Conservation (phyloP, 2,329 filamentous ascomycete genomes). For the Sporothrix pseudoabietina region DNA sequence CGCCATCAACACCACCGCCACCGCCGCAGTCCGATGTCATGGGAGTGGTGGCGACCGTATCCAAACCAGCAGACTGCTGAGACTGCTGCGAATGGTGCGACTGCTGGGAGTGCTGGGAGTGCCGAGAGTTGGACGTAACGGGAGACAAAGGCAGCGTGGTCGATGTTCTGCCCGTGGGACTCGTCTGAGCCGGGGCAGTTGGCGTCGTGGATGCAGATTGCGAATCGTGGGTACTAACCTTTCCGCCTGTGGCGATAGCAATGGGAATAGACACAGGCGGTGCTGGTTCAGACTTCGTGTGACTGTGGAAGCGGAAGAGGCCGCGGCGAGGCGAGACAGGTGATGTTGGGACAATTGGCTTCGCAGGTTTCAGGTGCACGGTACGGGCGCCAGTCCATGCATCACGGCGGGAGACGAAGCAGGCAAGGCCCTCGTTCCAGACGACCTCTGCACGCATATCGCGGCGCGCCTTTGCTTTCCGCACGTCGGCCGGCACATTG, state of each 20-base stretch:
- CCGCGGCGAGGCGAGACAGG: slow-evolving; percentile 52
- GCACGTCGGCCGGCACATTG: slow-evolving; percentile 49
- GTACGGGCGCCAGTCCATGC: slow-evolving; percentile 80
- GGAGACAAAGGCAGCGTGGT: slow-evolving; percentile 36
- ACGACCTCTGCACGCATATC: slow-evolving; percentile 64
- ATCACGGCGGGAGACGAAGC: slow-evolving; percentile 75
- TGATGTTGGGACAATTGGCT: slow-evolving; percentile 45
- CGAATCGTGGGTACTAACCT: slow-evolving; percentile 13
- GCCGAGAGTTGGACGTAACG: slow-evolving; percentile 36
- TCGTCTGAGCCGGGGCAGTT: slow-evolving; percentile 7
- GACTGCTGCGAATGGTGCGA: slow-evolving; percentile 34
- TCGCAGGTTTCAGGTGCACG: slow-evolving; percentile 54
- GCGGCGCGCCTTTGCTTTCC: slow-evolving; percentile 59
- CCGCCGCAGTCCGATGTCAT: slow-evolving; percentile 47
- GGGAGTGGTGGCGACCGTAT: slow-evolving; percentile 46
- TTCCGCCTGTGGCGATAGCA: background rate
- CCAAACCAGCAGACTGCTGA: slow-evolving; percentile 30
- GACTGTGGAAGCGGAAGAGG: slow-evolving; percentile 52
- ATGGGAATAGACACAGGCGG: slow-evolving; percentile 12
- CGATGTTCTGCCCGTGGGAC: background rate
- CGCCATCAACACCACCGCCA: slow-evolving; percentile 3
- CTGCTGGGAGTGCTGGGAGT: slow-evolving; percentile 37
- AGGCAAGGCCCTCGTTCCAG: slow-evolving; percentile 82
- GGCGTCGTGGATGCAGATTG: slow-evolving; percentile 11
- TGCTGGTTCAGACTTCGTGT: slow-evolving; percentile 31